A percentile compares a stretch with the other conserved stretches of the same genome.
These are phyloP conservation scores for Hericium coralloides DNA, from an alignment of 768 basidiomycete genomes.

Conservation along the genomic window DNA sequence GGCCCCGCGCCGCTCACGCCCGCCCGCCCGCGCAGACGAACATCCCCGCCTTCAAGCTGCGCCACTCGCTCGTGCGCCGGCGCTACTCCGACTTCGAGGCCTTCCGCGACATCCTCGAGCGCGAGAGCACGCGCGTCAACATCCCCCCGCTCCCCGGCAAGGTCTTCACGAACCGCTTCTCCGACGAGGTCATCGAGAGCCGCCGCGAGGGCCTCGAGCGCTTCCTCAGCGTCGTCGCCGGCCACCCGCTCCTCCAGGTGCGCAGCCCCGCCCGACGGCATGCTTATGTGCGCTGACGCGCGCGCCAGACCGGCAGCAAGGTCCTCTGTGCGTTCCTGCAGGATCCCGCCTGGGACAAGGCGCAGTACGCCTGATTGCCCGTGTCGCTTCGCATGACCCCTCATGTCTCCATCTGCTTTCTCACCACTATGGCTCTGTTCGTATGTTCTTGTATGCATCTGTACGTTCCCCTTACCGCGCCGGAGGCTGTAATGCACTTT, in stretches of 20 bases:
- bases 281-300: not conserved
- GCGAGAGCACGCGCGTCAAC: conserved; percentile 94
- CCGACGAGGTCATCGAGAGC: conserved; percentile 92
- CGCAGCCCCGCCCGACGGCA: conserved; percentile 16
- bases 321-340: conserved; percentile 94
- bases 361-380: conserved; percentile 56
- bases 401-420: not conserved
- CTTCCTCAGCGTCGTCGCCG: conserved; percentile 93
- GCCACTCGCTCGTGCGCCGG: conserved; percentile 51
- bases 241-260: conserved; percentile 93
- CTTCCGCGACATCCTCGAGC: conserved; percentile 95
- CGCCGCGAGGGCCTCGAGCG: conserved; percentile 90
- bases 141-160: conserved; percentile 97
- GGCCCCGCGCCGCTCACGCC: not conserved
- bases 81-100: conserved; percentile 70
- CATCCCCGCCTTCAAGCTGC: conserved; percentile 97
- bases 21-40: conserved; percentile 58
- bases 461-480: not conserved
- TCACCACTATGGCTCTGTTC: not conserved
- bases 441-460: not conserved
- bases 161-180: conserved; percentile 97
- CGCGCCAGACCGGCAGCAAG: conserved; percentile 80
- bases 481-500: not conserved
- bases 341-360: conserved; percentile 86
- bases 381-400: not conserved